Conservation (phyloP, 371 early-diverging fungal genomes). For the Mucor mucedo region DNA sequence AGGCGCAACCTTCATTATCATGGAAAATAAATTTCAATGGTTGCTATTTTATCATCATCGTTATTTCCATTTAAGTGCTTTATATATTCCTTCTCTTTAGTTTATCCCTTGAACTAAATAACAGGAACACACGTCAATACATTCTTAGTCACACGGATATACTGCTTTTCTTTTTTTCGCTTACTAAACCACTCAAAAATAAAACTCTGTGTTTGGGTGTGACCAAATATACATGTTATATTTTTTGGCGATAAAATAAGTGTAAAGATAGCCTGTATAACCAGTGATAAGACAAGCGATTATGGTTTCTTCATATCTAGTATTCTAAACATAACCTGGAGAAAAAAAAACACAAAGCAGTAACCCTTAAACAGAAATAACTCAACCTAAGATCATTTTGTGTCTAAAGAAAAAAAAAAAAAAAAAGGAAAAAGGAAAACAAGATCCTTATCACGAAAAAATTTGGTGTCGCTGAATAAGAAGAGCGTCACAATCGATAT, state of each 20-base stretch:
- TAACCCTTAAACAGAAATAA: neutral
- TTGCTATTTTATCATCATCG: conserved; percentile 7
- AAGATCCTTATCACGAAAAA: conserved; percentile 1
- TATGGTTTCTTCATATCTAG: neutral
- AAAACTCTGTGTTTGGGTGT: neutral
- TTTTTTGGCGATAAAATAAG: neutral
- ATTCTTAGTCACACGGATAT: neutral
- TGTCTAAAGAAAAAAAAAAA: conserved; percentile 7
- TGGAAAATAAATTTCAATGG: neutral
- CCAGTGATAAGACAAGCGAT: neutral
- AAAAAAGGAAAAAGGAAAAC: conserved; percentile 6
- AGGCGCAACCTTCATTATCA: conserved; percentile 2
- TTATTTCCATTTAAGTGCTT: neutral
- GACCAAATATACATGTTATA: neutral
- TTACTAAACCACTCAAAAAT: neutral
- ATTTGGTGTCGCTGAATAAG: neutral
- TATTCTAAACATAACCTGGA: neutral
- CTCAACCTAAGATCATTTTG: conserved; percentile 21
- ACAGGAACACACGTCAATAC: neutral
- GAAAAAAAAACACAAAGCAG: neutral
- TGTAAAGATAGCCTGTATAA: neutral
- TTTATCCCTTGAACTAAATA: neutral
- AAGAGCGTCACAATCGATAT: conserved; percentile 1
- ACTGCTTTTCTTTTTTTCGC: neutral
- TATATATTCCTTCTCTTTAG: neutral